Conservation (phyloP, 768 basidiomycete species). For the Suillus luteus region DNA sequence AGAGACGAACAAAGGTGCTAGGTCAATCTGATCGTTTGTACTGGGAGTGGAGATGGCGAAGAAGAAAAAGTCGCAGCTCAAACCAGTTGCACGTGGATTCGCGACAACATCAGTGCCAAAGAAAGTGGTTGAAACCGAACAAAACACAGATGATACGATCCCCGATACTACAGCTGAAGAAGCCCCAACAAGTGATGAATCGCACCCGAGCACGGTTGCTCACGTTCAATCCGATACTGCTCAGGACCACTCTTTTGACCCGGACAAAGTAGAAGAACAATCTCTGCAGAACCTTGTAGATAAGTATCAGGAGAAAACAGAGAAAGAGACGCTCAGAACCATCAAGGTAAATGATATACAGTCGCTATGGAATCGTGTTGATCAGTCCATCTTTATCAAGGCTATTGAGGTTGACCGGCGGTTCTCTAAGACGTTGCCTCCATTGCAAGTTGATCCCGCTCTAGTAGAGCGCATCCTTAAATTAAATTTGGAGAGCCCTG, state of each 20-base stretch:
- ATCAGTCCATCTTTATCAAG: conserved; percentile 38
- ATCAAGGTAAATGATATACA: conserved; percentile 44
- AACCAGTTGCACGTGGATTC: conserved; percentile 74
- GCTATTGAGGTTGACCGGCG: conserved; percentile 82
- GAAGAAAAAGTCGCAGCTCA: conserved; percentile 83
- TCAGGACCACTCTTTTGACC: conserved; percentile 33
- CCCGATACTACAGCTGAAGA: conserved; percentile 14
- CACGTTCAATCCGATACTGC: conserved; percentile 15
- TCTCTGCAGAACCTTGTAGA: conserved; percentile 76
- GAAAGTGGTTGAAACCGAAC: conserved; percentile 47
- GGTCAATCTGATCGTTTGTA: neutral
- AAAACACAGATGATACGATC: conserved; percentile 13
- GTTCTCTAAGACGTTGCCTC: conserved; percentile 61
- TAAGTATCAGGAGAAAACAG: conserved; percentile 81
- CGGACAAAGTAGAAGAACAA: conserved; percentile 50
- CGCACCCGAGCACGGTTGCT: neutral
- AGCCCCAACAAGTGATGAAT: conserved; percentile 4
- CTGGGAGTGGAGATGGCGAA: conserved; percentile 56
- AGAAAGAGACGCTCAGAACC: conserved; percentile 76
- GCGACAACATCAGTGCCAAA: conserved; percentile 84
- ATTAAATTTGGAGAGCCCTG: conserved; percentile 40
- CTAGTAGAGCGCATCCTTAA: conserved; percentile 62
- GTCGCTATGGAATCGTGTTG: neutral
- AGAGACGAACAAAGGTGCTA: neutral
- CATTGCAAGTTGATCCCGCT: conserved; percentile 60